Evolutionary conservation across 768 basidiomycete species (phyloP), one percentile per base, ranked within the genome.

Genomic region (Mycena maculata): DNA sequence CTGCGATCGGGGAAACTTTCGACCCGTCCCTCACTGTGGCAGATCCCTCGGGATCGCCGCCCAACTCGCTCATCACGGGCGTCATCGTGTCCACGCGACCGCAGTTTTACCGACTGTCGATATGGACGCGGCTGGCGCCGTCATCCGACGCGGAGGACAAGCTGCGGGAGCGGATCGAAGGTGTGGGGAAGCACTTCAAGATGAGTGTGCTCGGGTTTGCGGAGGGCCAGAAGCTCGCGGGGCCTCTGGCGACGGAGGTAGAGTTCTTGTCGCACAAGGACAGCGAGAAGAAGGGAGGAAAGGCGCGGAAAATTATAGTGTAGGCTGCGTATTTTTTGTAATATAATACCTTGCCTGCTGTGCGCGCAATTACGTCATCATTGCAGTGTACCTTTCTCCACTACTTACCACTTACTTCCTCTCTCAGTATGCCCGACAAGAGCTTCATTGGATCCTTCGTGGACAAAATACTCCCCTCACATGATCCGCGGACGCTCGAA

Each of bases 1-100:
- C 98, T 66, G 98, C 97, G 48, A 99, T 99, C 71, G 98, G 98
- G 58, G 98, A 99, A 82, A 99, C 96, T 0, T 98, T 98, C 78
- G 98, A 99, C 79, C 95, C 96, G 18, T 87, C 90, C 59, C 86
- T 94, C 52, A 85, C 90, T 25, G 75, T 76, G 64, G 74, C 80
- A 49, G 86, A 83, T 70, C 79, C 73, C 22, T 77, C 77, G 68
- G 85, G 80, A 48, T 78, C 78, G 20, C 83, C 81, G 42, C 82
- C 82, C 10, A 83, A 85, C 70, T 89, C 90, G 39, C 82, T 94
- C 71, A 91, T 92, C 72, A 98, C 96, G 0, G 96, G 96, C 54
- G 96, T 98, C 56, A 99, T 99, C 73, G 92, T 98, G 49, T 96
- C 94, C 6, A 91, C 94, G 47, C 92, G 98, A 71, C 95, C 94